A percentile compares a stretch with the other conserved stretches of the same genome.
Conservation (phyloP, 2,329 filamentous ascomycete species). For the Microdochium nivale region DNA sequence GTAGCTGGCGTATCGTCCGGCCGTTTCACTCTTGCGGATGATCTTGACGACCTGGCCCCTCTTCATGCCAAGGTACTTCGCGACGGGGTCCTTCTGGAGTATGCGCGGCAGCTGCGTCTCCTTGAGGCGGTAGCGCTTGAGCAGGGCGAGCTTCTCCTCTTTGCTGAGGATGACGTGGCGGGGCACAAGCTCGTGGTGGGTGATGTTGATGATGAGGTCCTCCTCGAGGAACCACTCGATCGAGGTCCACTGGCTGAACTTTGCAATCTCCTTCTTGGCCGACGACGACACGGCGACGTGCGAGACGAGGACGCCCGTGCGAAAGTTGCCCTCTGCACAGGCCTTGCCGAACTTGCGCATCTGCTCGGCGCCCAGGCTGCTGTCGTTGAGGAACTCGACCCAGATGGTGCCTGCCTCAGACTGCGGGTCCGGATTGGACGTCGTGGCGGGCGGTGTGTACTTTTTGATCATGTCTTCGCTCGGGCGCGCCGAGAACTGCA, state of each 20-base stretch:
- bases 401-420: conserved; percentile 81
- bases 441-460: conserved; percentile 65
- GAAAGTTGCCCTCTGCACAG: conserved; percentile 71
- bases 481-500: conserved; percentile 83
- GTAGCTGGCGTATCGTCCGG: conserved; percentile 94
- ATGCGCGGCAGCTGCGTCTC: conserved; percentile 95
- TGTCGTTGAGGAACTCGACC: conserved; percentile 79
- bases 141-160: conserved; percentile 78
- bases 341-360: conserved; percentile 83
- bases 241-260: conserved; percentile 65
- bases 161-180: conserved; percentile 84
- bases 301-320: conserved; percentile 86
- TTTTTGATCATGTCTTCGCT: conserved; percentile 77
- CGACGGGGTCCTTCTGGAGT: conserved; percentile 83
- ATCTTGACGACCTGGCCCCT: conserved; percentile 97
- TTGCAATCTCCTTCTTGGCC: conserved; percentile 77
- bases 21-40: conserved; percentile 89
- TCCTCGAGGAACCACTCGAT: conserved; percentile 96
- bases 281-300: conserved; percentile 74
- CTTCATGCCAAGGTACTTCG: conserved; percentile 82
- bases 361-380: conserved; percentile 80
- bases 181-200: conserved; percentile 91
- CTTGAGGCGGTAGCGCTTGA: conserved; percentile 89
- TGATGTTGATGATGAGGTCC: conserved; percentile 96
- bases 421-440: conserved; percentile 59